Base-by-base conservation (phyloP, 1,139 yeast genomes). In the Trichomonascaceae sp. region DNA sequence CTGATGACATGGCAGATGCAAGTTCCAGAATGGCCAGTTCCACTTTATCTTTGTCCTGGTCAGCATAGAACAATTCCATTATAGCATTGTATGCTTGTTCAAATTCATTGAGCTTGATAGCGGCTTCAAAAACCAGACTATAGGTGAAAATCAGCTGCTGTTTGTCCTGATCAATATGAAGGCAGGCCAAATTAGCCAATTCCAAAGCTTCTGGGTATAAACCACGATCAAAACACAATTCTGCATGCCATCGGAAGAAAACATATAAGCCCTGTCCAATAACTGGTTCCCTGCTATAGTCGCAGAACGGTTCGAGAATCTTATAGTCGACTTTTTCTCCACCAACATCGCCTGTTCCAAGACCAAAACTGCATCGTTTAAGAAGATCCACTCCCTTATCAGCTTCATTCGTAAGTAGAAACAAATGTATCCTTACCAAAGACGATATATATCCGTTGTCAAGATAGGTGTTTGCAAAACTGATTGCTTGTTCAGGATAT, bases 11-110 rank as follows among this genome's bases (percentile, higher is more conserved):
- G 22, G 65, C 58, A 1, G 51, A 50, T 7, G 57, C 53, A 15
- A 20, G 20, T 8, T 15, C 27, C 24, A 50, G 15, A 7, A 44
- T 22, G 20, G 46, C 53, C 30, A 49, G 53, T 38, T 56, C 45
- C 43, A 49, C 43, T 44, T 49, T 48, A 30, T 48, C 45, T 20
- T 51, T 57, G 10, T 49, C 50, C 55, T 53, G 44, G 51, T 43
- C 41, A 55, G 52, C 47, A 18, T 50, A 47, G 22, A 58, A 52
- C 15, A 66, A 55, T 52, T 66, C 68, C 13, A 58, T 58, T 38
- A 68, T 24, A 3, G 72, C 71, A 17, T 61, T 59, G 54, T 70
- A 70, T 2, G 71, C 73, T 22, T 62, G 62, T 38, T 63, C 64
- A 47, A 59, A 63, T 36, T 60, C 60, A 32, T 62, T 59, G 2